Evolutionary conservation across 2,329 filamentous ascomycete genomes (phyloP).

Genomic region (Ophiostoma tasmaniense): DNA sequence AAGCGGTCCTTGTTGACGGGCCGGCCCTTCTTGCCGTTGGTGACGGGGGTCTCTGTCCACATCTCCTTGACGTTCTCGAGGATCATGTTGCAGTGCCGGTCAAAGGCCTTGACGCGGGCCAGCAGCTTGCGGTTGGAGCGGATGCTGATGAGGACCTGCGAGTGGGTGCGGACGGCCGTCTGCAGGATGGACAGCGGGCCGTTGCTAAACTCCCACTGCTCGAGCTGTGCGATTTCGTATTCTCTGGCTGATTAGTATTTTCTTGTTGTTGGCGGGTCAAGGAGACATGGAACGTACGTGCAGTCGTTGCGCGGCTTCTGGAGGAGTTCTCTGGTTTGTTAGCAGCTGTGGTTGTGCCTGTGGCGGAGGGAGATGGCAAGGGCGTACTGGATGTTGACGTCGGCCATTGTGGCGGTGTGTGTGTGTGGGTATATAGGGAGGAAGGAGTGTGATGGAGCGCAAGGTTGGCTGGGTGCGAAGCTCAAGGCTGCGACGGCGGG

Average conservation of each 20-base stretch:
- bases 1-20: conserved; percentile 97
- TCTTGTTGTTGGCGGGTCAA: background rate
- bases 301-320: conserved; percentile 23
- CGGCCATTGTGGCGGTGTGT: conserved; percentile 15
- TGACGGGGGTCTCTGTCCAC: conserved; percentile 93
- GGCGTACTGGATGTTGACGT: conserved; percentile 21
- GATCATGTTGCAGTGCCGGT: conserved; percentile 91
- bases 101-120: conserved; percentile 95
- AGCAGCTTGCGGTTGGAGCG: conserved; percentile 98
- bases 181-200: conserved; percentile 78
- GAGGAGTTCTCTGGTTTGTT: conserved; percentile 19
- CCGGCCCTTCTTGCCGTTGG: conserved; percentile 78
- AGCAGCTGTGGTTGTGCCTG: background rate
- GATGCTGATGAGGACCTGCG: conserved; percentile 92
- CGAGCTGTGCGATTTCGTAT: conserved; percentile 74
- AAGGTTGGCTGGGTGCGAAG: background rate
- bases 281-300: conserved; percentile 15
- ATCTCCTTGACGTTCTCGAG: conserved; percentile 65
- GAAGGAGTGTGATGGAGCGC: background rate
- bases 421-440: background rate
- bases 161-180: conserved; percentile 89
- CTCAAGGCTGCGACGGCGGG: background rate
- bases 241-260: conserved; percentile 46
- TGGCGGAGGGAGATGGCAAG: background rate
- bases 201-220: conserved; percentile 46